Evolutionary conservation across 192 early-diverging fungal species (phyloP).

Genomic region (Backusella liffmaniae): DNA sequence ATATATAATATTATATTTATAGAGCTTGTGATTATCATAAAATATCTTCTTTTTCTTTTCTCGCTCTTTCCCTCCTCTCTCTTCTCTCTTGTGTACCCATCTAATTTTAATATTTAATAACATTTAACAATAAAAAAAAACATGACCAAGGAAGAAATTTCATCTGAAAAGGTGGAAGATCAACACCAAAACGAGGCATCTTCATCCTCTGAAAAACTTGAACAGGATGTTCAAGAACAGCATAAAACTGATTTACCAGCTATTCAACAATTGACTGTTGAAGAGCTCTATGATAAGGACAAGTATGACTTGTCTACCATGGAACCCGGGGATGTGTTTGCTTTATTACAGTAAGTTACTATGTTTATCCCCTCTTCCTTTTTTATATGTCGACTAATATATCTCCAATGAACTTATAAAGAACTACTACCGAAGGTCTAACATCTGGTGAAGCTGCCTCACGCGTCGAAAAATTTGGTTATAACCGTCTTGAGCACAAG

Average conservation of each 20-base stretch:
- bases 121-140: neutral
- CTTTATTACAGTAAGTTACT: constrained; percentile 54
- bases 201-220: neutral
- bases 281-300: constrained; percentile 80
- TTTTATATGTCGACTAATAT: neutral
- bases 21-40: neutral
- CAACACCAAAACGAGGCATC: neutral
- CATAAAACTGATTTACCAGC: constrained; percentile 4
- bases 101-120: neutral
- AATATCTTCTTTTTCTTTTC: neutral
- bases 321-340: constrained; percentile 71
- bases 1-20: neutral
- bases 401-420: neutral
- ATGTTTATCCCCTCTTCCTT: neutral
- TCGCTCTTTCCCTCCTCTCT: neutral
- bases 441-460: constrained; percentile 59
- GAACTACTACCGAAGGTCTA: constrained; percentile 58
- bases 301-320: constrained; percentile 78
- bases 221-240: neutral
- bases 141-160: neutral
- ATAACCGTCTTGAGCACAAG: constrained; percentile 71
- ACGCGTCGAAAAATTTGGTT: constrained; percentile 68
- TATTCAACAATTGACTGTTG: constrained; percentile 48
- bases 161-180: neutral
- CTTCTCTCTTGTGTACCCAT: neutral